phyloP scores from a whole-genome alignment of 371 early-diverging fungal genomes.

The Sanchytrium tribonematis region DNA sequence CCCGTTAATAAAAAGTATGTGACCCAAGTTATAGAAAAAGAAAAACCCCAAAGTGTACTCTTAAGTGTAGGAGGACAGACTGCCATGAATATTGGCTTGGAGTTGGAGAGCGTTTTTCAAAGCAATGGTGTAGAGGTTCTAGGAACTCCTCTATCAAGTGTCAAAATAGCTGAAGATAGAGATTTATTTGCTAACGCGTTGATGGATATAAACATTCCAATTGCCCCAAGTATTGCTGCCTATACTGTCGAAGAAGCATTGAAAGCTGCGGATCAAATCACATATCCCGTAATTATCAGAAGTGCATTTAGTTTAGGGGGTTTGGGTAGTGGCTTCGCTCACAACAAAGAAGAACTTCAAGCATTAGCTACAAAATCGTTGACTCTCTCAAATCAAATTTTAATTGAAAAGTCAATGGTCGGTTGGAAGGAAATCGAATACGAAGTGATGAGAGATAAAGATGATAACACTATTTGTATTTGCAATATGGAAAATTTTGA shows the following conservation, averaged over 20 bases:
- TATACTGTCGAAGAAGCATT: conserved; percentile 47
- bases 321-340: conserved; percentile 74
- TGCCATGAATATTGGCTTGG: conserved; percentile 68
- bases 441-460: conserved; percentile 72
- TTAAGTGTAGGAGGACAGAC: conserved; percentile 81
- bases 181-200: conserved; percentile 65
- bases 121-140: conserved; percentile 37
- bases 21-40: conserved; percentile 64
- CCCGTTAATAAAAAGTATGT: conserved; percentile 76
- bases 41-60: conserved; percentile 51
- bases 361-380: conserved; percentile 54
- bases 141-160: conserved; percentile 64
- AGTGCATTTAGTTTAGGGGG: conserved; percentile 81
- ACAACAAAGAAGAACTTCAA: conserved; percentile 39
- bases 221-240: conserved; percentile 50
- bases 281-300: conserved; percentile 73
- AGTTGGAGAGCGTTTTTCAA: conserved; percentile 14
- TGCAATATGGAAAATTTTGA: conserved; percentile 97
- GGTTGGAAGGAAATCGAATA: conserved; percentile 95
- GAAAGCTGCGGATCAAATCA: conserved; percentile 45
- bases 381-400: conserved; percentile 56
- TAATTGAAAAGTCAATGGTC: conserved; percentile 81
- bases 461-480: conserved; percentile 79
- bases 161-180: conserved; percentile 76
- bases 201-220: conserved; percentile 49